Evolutionary conservation across 371 early-diverging fungal species (phyloP), one percentile per base, ranked within the genome.

Genomic region (Haplosporangium sp.): DNA sequence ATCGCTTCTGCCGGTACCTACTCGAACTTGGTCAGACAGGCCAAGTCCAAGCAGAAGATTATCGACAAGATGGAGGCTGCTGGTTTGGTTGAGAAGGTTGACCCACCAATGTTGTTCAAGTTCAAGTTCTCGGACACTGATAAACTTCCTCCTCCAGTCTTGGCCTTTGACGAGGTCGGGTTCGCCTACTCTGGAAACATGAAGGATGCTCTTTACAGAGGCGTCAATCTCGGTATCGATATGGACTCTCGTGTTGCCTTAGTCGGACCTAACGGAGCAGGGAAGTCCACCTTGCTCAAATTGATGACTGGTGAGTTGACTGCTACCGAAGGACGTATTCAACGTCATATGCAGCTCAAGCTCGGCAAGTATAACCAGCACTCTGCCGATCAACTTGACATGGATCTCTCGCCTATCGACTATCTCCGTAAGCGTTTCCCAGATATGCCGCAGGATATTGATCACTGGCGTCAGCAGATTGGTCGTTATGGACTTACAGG

Each of bases 1-100:
- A 97, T 99, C 84, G 96, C 98, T 45, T 96, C 97, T 40, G 98
- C 98, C 76, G 98, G 99, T 96, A 98, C 98, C 63, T 98, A 96
- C 89, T 96, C 99, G 77, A 98, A 98, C 88, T 92, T 99, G 91
- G 97, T 99, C 62, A 90, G 95, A 70, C 98, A 98, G 86, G 99
- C 98, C 63, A 99, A 99, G 88, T 96, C 96, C 63, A 96, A 96
- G 87, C 98, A 97, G 79, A 99, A 99, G 95, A 97, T 98, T 77
- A 92, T 99, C 57, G 99, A 99, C 88, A 99, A 99, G 90, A 98
- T 99, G 99, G 96, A 96, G 87, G 98, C 98, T 69, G 98, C 92
- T 69, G 99, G 99, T 73, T 85, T 99, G 62, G 89, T 99, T 58
- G 97, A 99, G 83, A 95, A 97, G 87, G 96, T 97, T 47, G 86